Evolutionary conservation across 768 basidiomycete species (phyloP).

Genomic region (Kwoniella dejecticola): DNA sequence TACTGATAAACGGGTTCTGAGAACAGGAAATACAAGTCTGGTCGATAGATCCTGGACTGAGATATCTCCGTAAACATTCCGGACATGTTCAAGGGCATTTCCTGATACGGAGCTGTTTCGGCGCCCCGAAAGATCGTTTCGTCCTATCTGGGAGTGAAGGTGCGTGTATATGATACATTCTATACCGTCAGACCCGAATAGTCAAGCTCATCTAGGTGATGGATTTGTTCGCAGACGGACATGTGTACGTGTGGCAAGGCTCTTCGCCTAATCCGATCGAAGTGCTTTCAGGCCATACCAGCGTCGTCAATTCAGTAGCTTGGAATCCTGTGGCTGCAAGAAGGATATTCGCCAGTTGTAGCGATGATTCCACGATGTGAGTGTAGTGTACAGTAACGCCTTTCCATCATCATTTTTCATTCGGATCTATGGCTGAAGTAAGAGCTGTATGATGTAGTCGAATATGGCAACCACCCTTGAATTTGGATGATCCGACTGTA

Average conservation of each 20-base stretch:
- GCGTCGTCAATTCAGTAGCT: slow-evolving; percentile 88
- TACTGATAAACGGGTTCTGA: neutral
- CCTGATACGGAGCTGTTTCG: slow-evolving; percentile 91
- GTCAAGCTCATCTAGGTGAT: neutral
- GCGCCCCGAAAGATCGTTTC: slow-evolving; percentile 82
- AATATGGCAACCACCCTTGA: slow-evolving; percentile 50
- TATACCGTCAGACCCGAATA: neutral
- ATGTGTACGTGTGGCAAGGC: slow-evolving; percentile 94
- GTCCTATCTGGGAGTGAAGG: slow-evolving; percentile 95
- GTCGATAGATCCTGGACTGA: slow-evolving; percentile 68
- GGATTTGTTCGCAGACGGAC: slow-evolving; percentile 66
- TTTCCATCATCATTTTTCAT: too few species aligned
- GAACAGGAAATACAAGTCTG: slow-evolving; percentile 83
- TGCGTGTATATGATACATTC: slow-evolving; percentile 53
- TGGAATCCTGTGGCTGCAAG: slow-evolving; percentile 89
- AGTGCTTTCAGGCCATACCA: slow-evolving; percentile 80
- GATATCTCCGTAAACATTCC: slow-evolving; percentile 74
- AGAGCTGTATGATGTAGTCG: slow-evolving; percentile 27
- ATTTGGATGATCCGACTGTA: neutral
- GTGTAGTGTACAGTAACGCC: slow-evolving; percentile 11
- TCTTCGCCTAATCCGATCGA: slow-evolving; percentile 82
- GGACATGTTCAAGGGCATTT: slow-evolving; percentile 83
- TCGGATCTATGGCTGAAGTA: neutral
- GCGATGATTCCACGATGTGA: slow-evolving; percentile 80
- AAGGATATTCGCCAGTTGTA: slow-evolving; percentile 89